These are phyloP conservation scores for Colletotrichum zoysiae DNA, from an alignment of 2,329 filamentous ascomycete genomes.

Conservation along the genomic window DNA sequence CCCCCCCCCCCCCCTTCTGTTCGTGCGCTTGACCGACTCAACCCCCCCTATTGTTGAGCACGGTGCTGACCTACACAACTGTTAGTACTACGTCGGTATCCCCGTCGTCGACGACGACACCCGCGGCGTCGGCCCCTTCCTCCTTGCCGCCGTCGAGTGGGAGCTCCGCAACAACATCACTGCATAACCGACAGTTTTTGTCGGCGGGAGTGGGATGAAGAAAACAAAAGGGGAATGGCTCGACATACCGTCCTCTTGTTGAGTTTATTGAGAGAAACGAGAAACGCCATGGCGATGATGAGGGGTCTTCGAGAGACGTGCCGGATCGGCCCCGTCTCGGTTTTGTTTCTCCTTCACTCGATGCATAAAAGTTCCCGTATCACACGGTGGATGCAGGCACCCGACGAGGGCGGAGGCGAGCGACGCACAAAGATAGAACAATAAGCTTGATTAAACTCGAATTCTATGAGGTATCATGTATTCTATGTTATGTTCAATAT, in stretches of 20 bases:
- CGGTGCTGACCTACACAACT: background rate
- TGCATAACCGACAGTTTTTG: background rate
- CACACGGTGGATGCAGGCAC: background rate
- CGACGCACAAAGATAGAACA: background rate
- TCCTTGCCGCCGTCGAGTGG: slow-evolving; percentile 40
- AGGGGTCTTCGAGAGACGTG: background rate
- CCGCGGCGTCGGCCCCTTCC: slow-evolving; percentile 35
- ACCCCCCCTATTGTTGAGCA: too few species aligned
- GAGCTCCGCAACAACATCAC: slow-evolving; percentile 36
- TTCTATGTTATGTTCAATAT: slow-evolving; percentile 6
- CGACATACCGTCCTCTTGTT: background rate
- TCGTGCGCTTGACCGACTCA: too few species aligned
- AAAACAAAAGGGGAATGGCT: background rate
- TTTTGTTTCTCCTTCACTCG: background rate
- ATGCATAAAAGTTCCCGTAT: background rate
- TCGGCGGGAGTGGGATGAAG: background rate
- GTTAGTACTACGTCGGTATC: slow-evolving; percentile 31
- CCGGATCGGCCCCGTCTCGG: too few species aligned
- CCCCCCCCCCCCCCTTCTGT: background rate
- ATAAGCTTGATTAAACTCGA: background rate
- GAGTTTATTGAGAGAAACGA: background rate
- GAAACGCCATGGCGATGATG: background rate
- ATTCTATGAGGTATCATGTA: background rate
- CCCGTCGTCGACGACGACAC: slow-evolving; percentile 37
- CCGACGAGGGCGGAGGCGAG: background rate